Evolutionary conservation across 495 filamentous ascomycete species (phyloP), one percentile per base, ranked within the genome.

Genomic region (Darksidea phi): DNA sequence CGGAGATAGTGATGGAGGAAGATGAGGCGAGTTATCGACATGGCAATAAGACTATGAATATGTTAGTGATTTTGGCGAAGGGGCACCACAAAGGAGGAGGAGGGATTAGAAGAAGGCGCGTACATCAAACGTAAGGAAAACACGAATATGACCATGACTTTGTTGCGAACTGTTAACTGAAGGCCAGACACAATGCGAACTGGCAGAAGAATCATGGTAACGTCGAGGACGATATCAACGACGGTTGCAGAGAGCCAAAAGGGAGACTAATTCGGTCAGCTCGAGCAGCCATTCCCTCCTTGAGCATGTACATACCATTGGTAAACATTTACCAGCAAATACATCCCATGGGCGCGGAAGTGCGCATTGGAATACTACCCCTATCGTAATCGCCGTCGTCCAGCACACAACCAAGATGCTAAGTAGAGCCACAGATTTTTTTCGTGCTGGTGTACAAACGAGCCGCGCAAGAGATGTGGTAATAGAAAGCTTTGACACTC

Each of bases 401-500:
- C 59, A 63, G 18, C 32, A 55, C 18, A 48, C 17, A 12, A 54
- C 34, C 18, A 61, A 20, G 20, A 12, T 26, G 23, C 28, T 36
- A 17, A 63, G 48, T 12, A 49, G 6, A 2, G 43, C 13, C 12
- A 63, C 34, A n/a, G 28, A 32, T 21, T 24, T 43, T 28, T 56
- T 63, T 18, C 56, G 59, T 10, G 37, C 13, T 6, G 24, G 18
- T 12, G 41, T 47, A 50, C 42, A 20, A 20, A 42, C 25, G 26
- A 63, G 43, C 12, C 59, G 59, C 7, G 51, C 17, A n/a, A 63
- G 36, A 28, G 56, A 63, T 18, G 23, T 26, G 10, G 45, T 41
- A 12, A 63, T 63, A n/a, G 59, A 55, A 32, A 63, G 24, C 43
- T 63, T 63, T 10, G 59, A 63, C 3, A 56, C 20, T 1, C 51